Base-by-base conservation (phyloP, 2,329 filamentous ascomycete genomes). In the Aschersonia sp. region DNA sequence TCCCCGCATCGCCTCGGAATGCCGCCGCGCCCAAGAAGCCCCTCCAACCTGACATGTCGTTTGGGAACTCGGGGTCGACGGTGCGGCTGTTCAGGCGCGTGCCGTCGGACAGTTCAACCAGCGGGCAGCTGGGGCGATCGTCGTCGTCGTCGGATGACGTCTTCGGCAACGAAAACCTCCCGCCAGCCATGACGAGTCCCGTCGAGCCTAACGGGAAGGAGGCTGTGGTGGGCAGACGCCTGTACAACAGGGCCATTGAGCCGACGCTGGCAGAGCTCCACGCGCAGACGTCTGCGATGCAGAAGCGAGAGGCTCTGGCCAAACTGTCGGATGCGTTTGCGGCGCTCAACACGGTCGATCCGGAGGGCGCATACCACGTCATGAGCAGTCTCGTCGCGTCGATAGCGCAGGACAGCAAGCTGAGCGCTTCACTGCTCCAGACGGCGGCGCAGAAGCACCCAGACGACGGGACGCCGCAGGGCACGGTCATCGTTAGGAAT, bases 1-100 rank as follows among this genome's bases (percentile, higher is more conserved):
- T 63, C 41, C 67, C 59, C 48, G 68, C 68, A 14, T 74, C 74
- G 35, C 62, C 71, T 49, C 59, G 66, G 53, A 53, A 63, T 35
- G 61, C 68, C 12, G 48, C 67, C 49, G 72, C 71, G 2, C 64
- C 78, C 1, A 88, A 87, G 64, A 82, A 86, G 53, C 89, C 90
- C 0, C 73, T 96, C 2, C 87, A 88, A 48, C 76, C 92, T 2
- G 87, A 97, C 58, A 82, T 94, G 71, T 94, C 84, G 5, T 97
- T 94, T 65, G 92, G 90, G 46, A 97, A 97, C 63, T 85, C 83
- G 6, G 87, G 86, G 1, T 96, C 90, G 1, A 95, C 89, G 12
- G 87, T 94, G 54, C 83, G 89, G 47, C 82, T 94, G 46, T 97
- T 96, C 70, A 85, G 87, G 53, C 80, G 90, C 30, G 87, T 94